Conservation (phyloP, 306 rosid genomes). For the Hippophae rhamnoides region DNA sequence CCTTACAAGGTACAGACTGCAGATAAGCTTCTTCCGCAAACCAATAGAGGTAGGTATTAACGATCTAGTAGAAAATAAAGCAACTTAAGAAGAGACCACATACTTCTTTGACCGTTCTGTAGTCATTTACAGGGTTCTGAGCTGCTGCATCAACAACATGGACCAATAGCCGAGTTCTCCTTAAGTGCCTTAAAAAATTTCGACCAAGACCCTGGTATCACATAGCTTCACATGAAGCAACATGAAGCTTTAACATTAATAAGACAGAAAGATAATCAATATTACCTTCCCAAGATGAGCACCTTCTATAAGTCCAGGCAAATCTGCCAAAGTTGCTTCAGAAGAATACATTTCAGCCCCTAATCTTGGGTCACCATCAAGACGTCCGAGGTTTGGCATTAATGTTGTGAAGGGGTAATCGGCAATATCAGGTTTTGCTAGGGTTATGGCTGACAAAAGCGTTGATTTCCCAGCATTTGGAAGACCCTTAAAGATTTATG, state of each 20-base stretch:
- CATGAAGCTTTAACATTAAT: constrained; percentile 1
- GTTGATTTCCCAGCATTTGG: constrained; percentile 99
- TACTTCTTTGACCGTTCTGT: constrained; percentile 90
- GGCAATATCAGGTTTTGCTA: constrained; percentile 88
- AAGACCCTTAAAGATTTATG: constrained; percentile 58
- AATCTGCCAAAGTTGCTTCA: constrained; percentile 93
- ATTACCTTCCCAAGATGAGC: constrained; percentile 99
- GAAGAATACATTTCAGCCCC: constrained; percentile 87
- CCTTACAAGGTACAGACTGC: too few relatives aligned
- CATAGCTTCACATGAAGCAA: constrained; percentile 18
- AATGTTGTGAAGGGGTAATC: constrained; percentile 94
- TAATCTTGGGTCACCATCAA: constrained; percentile 90
- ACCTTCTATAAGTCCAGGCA: constrained; percentile 98
- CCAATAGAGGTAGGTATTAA: too few relatives aligned
- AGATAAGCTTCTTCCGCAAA: too few relatives aligned
- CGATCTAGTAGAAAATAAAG: constrained; percentile 4
- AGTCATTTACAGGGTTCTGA: constrained; percentile 71
- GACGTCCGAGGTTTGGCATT: constrained; percentile 97
- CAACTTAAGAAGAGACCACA: constrained; percentile 6
- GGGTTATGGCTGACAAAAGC: constrained; percentile 87
- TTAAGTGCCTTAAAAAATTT: constrained; percentile 81
- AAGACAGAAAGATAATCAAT: constrained; percentile 4
- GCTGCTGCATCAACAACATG: constrained; percentile 93
- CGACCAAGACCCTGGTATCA: constrained; percentile 83
- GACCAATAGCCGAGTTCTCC: constrained; percentile 84